A percentile compares a stretch with the other conserved stretches of the same genome.
These are phyloP conservation scores for Apostasia ramifera DNA, from an alignment of 106 monocot species.

Conservation along the genomic window DNA sequence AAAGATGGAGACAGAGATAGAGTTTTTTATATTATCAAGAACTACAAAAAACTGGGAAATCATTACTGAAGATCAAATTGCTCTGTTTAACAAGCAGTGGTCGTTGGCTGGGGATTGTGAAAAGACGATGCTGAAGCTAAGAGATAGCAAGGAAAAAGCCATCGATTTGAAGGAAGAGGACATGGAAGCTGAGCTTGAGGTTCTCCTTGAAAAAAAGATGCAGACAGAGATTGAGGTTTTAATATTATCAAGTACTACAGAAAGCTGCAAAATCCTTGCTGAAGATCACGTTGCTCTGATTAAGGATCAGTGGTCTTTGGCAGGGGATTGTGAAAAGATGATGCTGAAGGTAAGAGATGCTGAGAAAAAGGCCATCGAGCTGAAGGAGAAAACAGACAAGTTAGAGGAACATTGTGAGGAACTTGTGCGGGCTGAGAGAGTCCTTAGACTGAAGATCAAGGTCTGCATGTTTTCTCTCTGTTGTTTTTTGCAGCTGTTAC, in stretches of 20 bases:
- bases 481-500: conserved; percentile 34
- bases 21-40: conserved; percentile 28
- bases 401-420: conserved; percentile 33
- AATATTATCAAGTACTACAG: conserved; percentile 21
- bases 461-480: conserved; percentile 38
- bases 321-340: conserved; percentile 13
- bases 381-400: conserved; percentile 29
- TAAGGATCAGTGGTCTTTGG: conserved; percentile 24
- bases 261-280: conserved; percentile 10
- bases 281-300: neutral
- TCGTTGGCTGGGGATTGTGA: conserved; percentile 17
- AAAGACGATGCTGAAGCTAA: conserved; percentile 18
- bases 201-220: too few species aligned
- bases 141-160: conserved; percentile 19
- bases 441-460: conserved; percentile 35
- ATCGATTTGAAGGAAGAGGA: conserved; percentile 11
- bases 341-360: conserved; percentile 20
- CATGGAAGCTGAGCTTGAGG: too few species aligned
- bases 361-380: conserved; percentile 15
- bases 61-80: too few species aligned
- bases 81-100: conserved; percentile 19
- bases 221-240: conserved; percentile 10
- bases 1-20: too few species aligned
- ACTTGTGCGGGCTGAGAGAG: conserved; percentile 24
- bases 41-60: conserved; percentile 20